These are phyloP conservation scores for Myotisia sp. DNA, from an alignment of 2,329 filamentous ascomycete genomes.

Conservation along the genomic window DNA sequence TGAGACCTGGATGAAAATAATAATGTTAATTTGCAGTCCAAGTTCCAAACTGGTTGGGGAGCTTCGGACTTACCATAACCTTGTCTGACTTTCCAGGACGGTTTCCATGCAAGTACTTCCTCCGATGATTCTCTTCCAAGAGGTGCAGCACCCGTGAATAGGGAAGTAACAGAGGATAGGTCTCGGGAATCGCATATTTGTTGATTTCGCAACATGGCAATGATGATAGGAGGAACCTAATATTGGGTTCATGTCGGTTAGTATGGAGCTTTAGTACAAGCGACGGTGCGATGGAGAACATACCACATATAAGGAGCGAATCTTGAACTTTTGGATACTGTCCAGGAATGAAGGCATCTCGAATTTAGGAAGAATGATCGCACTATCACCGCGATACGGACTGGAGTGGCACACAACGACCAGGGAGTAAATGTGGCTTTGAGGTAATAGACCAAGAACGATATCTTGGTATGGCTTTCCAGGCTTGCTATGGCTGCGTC, in stretches of 20 bases:
- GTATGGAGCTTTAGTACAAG: constrained; percentile 4
- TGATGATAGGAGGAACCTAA: constrained; percentile 67
- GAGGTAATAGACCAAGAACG: constrained; percentile 57
- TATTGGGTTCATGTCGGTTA: too few relatives aligned
- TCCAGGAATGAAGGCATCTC: constrained; percentile 52
- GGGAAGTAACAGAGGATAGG: constrained; percentile 48
- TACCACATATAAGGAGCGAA: constrained; percentile 53
- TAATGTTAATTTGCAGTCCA: constrained; percentile 5
- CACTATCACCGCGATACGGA: constrained; percentile 57
- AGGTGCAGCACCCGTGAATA: constrained; percentile 68
- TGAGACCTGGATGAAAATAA: constrained; percentile 52
- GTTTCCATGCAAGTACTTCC: constrained; percentile 48
- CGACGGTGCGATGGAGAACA: too few relatives aligned
- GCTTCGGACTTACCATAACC: constrained; percentile 46
- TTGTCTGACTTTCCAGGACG: constrained; percentile 52
- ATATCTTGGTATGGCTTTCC: constrained; percentile 39
- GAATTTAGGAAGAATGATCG: constrained; percentile 59
- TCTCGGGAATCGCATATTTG: constrained; percentile 52
- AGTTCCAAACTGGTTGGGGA: not conserved
- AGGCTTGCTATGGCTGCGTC: constrained; percentile 15
- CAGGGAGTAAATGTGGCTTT: constrained; percentile 70
- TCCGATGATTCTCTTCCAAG: constrained; percentile 57
- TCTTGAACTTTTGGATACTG: constrained; percentile 54
- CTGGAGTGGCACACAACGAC: constrained; percentile 54
- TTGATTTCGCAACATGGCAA: constrained; percentile 55